Evolutionary conservation across 2,329 filamentous ascomycete species (phyloP).

Genomic region (Scedosporium aurantiacum): DNA sequence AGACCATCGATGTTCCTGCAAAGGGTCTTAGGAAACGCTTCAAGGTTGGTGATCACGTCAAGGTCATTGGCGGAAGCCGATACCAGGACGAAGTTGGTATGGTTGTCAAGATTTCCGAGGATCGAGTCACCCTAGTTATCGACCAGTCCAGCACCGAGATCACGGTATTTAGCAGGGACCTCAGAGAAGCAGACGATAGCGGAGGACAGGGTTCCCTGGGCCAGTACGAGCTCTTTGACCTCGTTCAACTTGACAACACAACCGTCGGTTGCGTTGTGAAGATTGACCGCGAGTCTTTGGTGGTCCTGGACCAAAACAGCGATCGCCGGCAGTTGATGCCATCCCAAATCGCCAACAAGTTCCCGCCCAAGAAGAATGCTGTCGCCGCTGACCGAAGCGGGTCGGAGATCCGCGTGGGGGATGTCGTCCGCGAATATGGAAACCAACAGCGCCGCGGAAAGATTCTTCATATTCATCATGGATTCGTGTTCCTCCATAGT

Average conservation of each 20-base stretch:
- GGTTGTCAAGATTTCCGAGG: constrained; percentile 86
- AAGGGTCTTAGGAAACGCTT: constrained; percentile 91
- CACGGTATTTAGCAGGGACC: constrained; percentile 94
- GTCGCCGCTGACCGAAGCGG: constrained; percentile 90
- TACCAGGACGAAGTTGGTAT: constrained; percentile 94
- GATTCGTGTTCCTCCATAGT: constrained; percentile 84
- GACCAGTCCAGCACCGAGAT: constrained; percentile 91
- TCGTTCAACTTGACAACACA: constrained; percentile 85
- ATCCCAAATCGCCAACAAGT: constrained; percentile 82
- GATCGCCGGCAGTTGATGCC: constrained; percentile 73
- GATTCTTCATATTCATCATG: constrained; percentile 87
- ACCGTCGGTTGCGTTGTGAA: constrained; percentile 92
- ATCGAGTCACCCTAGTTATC: constrained; percentile 83
- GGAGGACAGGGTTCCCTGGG: constrained; percentile 76
- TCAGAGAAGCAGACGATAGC: constrained; percentile 85
- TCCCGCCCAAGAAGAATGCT: constrained; percentile 70
- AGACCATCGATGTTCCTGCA: constrained; percentile 83
- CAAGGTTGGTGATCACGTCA: constrained; percentile 89
- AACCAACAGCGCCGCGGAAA: constrained; percentile 79
- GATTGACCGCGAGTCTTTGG: constrained; percentile 85
- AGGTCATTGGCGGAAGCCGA: constrained; percentile 91
- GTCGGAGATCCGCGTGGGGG: constrained; percentile 82
- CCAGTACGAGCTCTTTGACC: constrained; percentile 82
- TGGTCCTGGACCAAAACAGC: constrained; percentile 83
- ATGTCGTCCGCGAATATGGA: constrained; percentile 81